Evolutionary conservation across 176 grass and related monocot genomes (phyloP).

Genomic region (Dactylis glomerata): DNA sequence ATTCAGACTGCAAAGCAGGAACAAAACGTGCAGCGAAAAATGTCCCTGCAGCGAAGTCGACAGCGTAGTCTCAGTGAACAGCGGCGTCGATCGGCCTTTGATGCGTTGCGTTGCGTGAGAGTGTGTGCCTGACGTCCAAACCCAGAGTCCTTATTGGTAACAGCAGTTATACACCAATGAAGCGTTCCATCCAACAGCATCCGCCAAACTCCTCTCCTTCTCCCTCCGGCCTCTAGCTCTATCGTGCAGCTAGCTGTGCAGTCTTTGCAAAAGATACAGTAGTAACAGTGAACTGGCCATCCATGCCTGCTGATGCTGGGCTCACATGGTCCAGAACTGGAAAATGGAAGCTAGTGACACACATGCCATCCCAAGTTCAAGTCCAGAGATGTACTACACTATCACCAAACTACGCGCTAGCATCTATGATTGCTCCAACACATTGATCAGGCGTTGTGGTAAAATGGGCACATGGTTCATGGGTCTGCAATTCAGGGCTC

Average conservation of each 20-base stretch:
- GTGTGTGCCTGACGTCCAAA: conserved; percentile 14
- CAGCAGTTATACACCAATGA: conserved; percentile 18
- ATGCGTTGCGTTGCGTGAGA: conserved; percentile 26
- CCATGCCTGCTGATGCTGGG: neutral
- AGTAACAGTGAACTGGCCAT: neutral
- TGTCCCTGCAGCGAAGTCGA: neutral
- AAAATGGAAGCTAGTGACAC: conserved; percentile 32
- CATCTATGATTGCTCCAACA: conserved; percentile 6
- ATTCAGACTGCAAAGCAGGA: neutral
- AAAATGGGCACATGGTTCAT: conserved; percentile 2
- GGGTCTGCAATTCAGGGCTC: neutral
- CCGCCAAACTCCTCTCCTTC: conserved; percentile 22
- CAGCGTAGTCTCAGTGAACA: conserved; percentile 25
- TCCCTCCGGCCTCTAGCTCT: neutral
- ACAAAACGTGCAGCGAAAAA: neutral
- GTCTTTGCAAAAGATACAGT: neutral
- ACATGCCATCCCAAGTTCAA: conserved; percentile 11
- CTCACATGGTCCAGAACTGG: conserved; percentile 24
- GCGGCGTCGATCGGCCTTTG: neutral
- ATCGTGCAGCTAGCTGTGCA: neutral
- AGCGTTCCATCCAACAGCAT: conserved; percentile 44
- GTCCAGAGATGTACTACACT: neutral
- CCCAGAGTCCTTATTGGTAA: neutral
- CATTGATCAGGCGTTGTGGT: neutral
- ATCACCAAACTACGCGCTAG: neutral